Evolutionary conservation across 1,139 yeast species (phyloP).

Genomic region (Pichia sp.): DNA sequence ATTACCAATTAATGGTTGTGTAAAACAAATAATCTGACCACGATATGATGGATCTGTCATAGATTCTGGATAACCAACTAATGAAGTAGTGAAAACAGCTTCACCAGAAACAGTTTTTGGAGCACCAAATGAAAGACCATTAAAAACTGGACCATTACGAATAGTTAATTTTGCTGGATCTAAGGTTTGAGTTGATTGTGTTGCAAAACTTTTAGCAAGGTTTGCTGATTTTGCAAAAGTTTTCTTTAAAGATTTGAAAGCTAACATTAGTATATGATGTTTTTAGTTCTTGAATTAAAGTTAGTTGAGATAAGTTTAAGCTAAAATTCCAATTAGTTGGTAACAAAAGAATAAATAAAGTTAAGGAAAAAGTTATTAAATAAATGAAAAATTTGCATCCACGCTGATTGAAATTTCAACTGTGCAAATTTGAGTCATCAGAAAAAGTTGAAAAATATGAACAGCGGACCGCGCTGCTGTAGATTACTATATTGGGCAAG

Average conservation of each 20-base stretch:
- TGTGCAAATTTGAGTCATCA: neutral
- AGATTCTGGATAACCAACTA: conserved; percentile 97
- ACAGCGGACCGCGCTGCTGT: conserved; percentile 16
- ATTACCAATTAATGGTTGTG: conserved; percentile 95
- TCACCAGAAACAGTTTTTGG: conserved; percentile 88
- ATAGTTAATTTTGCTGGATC: conserved; percentile 88
- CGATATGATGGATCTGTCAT: conserved; percentile 97
- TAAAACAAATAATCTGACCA: conserved; percentile 93
- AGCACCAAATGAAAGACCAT: conserved; percentile 93
- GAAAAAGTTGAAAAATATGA: neutral
- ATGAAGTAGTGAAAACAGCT: conserved; percentile 94
- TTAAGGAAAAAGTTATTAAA: no score
- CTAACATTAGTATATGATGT: conserved; percentile 8
- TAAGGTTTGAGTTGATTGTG: conserved; percentile 31
- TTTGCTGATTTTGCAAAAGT: conserved; percentile 3
- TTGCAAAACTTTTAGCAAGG: conserved; percentile 13
- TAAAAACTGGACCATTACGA: conserved; percentile 89
- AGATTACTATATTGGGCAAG: conserved; percentile 16
- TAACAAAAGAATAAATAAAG: no score
- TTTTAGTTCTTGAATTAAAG: no score
- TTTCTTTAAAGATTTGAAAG: conserved; percentile 13
- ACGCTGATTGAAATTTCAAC: no score
- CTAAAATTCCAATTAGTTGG: no score
- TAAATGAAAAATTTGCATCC: conserved; percentile 4
- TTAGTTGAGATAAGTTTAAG: no score